These are phyloP conservation scores for Sparassis latifolia DNA, from an alignment of 1,284 basidiomycete species.

Conservation along the genomic window DNA sequence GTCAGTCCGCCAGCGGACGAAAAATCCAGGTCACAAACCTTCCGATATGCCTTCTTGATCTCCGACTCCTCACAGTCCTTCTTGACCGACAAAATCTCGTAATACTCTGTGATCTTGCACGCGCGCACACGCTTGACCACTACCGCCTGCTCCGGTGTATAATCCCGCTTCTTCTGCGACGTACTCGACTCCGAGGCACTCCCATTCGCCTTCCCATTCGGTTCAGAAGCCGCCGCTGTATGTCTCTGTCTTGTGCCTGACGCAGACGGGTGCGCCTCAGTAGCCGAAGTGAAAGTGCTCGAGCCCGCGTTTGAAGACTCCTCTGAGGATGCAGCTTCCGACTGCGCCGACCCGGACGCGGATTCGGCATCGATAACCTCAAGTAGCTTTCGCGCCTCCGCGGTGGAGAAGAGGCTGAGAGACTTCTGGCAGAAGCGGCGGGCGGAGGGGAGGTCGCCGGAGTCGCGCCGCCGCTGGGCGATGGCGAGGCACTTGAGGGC, in stretches of 20 bases:
- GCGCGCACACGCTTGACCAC: slow-evolving; percentile 84
- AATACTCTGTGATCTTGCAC: slow-evolving; percentile 90
- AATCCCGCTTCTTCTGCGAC: slow-evolving; percentile 67
- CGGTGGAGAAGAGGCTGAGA: slow-evolving; percentile 76
- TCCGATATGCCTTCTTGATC: slow-evolving; percentile 96
- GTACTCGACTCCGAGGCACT: slow-evolving; percentile 31
- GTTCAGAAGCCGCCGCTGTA: slow-evolving; percentile 37
- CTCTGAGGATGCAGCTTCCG: slow-evolving; percentile 11
- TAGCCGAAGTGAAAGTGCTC: slow-evolving; percentile 32
- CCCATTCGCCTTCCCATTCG: slow-evolving; percentile 25
- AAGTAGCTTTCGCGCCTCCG: slow-evolving; percentile 70
- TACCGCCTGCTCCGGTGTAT: slow-evolving; percentile 79
- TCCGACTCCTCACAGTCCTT: slow-evolving; percentile 85
- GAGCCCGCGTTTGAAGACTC: slow-evolving; percentile 29
- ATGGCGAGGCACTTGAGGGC: slow-evolving; percentile 76
- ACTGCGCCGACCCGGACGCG: slow-evolving; percentile 23
- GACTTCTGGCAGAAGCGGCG: slow-evolving; percentile 91
- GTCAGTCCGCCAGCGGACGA: slow-evolving; percentile 2
- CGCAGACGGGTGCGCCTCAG: slow-evolving; percentile 65
- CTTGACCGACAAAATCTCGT: slow-evolving; percentile 85
- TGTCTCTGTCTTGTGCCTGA: slow-evolving; percentile 57
- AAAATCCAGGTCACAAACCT: slow-evolving; percentile 46
- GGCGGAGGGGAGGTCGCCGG: slow-evolving; percentile 71
- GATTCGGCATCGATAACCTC: slow-evolving; percentile 53
- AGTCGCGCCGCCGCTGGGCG: slow-evolving; percentile 66